Percentiles rank a stretch among this genome's conserved stretches.
These are phyloP conservation scores for Paraphaeosphaeria minitans DNA, from an alignment of 2,329 filamentous ascomycete species.

Conservation along the genomic window DNA sequence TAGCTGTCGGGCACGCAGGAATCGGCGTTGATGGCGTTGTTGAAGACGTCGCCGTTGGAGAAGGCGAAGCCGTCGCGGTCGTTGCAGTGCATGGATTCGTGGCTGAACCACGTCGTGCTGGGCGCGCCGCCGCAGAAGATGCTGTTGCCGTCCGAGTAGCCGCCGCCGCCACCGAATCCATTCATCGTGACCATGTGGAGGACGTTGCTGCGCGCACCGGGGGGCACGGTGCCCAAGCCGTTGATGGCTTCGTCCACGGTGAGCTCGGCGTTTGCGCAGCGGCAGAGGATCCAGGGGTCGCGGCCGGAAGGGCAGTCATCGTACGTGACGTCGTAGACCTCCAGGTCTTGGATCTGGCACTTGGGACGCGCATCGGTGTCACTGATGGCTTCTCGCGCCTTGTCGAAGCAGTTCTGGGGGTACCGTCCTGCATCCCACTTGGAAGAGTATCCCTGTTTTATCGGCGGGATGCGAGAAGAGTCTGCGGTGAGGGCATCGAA, in stretches of 20 bases:
- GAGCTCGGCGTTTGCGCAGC: conserved; percentile 17
- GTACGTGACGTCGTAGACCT: conserved; percentile 19
- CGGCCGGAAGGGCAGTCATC: conserved; percentile 14
- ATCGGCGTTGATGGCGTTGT: conserved; percentile 14
- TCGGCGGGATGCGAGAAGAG: conserved; percentile 6
- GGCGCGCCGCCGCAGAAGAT: conserved; percentile 13
- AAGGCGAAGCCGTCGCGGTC: conserved; percentile 13
- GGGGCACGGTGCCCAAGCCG: conserved; percentile 17
- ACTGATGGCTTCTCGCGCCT: conserved; percentile 10
- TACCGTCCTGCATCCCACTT: conserved; percentile 11
- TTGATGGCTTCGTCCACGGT: conserved; percentile 15
- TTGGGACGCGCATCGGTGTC: conserved; percentile 12
- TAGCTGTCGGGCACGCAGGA: conserved; percentile 18
- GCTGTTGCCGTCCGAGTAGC: conserved; percentile 12
- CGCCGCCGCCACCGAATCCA: conserved; percentile 10
- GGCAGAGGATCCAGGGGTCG: conserved; percentile 18
- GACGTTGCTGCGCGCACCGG: conserved; percentile 17
- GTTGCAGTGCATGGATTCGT: conserved; percentile 15
- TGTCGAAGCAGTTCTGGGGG: conserved; percentile 19
- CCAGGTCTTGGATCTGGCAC: conserved; percentile 16
- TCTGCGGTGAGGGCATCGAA: conserved; percentile 10
- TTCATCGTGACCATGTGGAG: conserved; percentile 15
- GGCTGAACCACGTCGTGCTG: conserved; percentile 11
- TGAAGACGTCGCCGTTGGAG: conserved; percentile 9
- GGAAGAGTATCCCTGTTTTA: background rate